Evolutionary conservation across 805 yeast genomes (phyloP).

Genomic region (Clavispora vitiphila): DNA sequence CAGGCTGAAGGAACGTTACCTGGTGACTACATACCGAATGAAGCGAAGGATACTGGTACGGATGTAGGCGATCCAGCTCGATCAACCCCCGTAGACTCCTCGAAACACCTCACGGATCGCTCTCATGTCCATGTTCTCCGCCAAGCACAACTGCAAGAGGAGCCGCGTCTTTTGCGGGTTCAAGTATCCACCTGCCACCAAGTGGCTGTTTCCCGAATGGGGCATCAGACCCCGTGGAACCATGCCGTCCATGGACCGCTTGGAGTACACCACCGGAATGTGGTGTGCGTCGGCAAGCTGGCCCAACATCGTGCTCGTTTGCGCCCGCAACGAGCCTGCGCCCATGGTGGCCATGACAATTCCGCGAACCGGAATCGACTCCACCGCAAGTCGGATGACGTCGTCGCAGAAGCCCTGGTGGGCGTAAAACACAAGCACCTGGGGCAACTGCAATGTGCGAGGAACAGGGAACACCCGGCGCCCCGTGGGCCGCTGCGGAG

Average conservation of each 20-base stretch:
- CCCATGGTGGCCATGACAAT: constrained; percentile 67
- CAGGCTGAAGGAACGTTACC: too few relatives aligned
- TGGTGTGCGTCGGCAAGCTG: constrained; percentile 31
- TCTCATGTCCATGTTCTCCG: constrained; percentile 31
- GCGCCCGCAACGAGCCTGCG: constrained; percentile 58
- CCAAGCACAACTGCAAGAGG: constrained; percentile 51
- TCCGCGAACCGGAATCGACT: constrained; percentile 45
- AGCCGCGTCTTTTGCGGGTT: constrained; percentile 64
- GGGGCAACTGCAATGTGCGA: constrained; percentile 21
- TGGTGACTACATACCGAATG: not conserved
- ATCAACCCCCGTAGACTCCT: constrained; percentile 38
- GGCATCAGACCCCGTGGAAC: constrained; percentile 51
- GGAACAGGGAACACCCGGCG: constrained; percentile 20
- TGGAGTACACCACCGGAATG: constrained; percentile 59
- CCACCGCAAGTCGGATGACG: constrained; percentile 43
- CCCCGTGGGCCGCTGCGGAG: constrained; percentile 56
- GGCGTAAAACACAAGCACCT: constrained; percentile 54
- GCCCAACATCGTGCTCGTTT: constrained; percentile 41
- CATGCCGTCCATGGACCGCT: constrained; percentile 68
- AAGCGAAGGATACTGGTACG: not conserved
- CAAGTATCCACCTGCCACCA: constrained; percentile 57
- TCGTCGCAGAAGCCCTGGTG: constrained; percentile 56
- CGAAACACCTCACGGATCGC: constrained; percentile 43
- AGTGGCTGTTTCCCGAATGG: constrained; percentile 7
- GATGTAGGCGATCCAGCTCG: too few relatives aligned